phyloP scores from a whole-genome alignment of 768 basidiomycete species.

The Chiua virens region DNA sequence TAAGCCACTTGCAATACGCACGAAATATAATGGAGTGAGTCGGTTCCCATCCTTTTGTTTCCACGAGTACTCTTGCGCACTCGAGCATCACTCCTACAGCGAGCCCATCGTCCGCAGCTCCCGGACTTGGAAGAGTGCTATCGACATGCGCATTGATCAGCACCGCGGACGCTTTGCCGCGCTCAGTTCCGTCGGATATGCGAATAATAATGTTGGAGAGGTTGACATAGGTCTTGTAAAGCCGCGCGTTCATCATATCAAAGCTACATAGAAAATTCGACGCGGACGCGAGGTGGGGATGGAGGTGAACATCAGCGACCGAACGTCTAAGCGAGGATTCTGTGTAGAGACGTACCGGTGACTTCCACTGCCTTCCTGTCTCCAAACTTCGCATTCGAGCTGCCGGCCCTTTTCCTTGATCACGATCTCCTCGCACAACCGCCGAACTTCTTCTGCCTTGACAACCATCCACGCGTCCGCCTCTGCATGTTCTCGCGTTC shows the following conservation, averaged over 20 bases:
- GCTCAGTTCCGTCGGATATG: conserved; percentile 71
- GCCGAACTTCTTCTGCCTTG: conserved; percentile 60
- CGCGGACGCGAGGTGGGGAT: background rate
- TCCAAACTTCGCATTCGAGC: conserved; percentile 90
- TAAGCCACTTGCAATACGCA: conserved; percentile 38
- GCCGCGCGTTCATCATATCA: conserved; percentile 83
- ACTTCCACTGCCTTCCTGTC: conserved; percentile 83
- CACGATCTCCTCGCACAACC: conserved; percentile 59
- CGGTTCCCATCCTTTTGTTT: conserved; percentile 69
- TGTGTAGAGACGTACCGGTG: conserved; percentile 70
- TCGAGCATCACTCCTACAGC: conserved; percentile 93
- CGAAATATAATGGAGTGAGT: conserved; percentile 79
- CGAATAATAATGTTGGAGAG: conserved; percentile 90
- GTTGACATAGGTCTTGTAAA: conserved; percentile 85
- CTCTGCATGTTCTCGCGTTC: conserved; percentile 82
- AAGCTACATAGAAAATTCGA: conserved; percentile 51
- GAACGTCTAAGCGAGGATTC: no score
- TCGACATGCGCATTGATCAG: conserved; percentile 91
- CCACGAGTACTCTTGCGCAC: conserved; percentile 69
- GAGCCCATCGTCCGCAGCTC: conserved; percentile 86
- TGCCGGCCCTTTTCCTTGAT: conserved; percentile 44
- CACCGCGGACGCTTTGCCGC: conserved; percentile 77
- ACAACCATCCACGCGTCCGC: conserved; percentile 82
- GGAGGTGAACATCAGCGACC: no score
- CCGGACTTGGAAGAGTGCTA: conserved; percentile 85